phyloP scores from a whole-genome alignment of 208 protist genomes.

The Kentomonas sorsogonicus region DNA sequence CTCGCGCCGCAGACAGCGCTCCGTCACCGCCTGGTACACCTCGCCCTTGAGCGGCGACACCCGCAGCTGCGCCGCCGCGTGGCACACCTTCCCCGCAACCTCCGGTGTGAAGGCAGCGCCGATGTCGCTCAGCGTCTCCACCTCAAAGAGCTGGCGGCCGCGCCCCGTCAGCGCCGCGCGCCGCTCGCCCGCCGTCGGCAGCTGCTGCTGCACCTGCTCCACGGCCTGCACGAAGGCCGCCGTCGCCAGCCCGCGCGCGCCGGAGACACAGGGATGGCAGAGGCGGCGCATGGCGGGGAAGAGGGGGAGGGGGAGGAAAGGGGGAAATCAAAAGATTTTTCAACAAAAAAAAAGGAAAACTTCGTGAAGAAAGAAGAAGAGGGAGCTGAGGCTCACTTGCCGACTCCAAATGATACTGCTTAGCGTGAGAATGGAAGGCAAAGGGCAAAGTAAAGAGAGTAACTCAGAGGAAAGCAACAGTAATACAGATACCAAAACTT shows the following conservation, averaged over 20 bases:
- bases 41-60: conserved; percentile 62
- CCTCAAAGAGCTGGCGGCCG: conserved; percentile 74
- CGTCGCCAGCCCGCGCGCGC: conserved; percentile 29
- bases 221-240: conserved; percentile 53
- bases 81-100: conserved; percentile 53
- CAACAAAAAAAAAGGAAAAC: background rate
- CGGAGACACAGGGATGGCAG: background rate
- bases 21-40: conserved; percentile 45
- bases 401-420: no score
- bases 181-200: conserved; percentile 40
- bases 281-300: conserved; percentile 7
- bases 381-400: background rate
- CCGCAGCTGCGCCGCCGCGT: conserved; percentile 66
- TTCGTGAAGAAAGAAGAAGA: background rate
- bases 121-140: conserved; percentile 71
- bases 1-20: conserved; percentile 25
- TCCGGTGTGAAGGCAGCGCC: conserved; percentile 39
- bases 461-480: background rate
- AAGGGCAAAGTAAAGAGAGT: conserved; percentile 5
- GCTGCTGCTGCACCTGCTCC: conserved; percentile 71
- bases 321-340: background rate
- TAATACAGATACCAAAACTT: background rate
- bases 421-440: conserved; percentile 2
- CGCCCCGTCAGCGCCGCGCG: conserved; percentile 67
- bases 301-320: background rate